Percentiles rank a stretch among this genome's conserved stretches.
These are phyloP conservation scores for Seminavis robusta DNA, from an alignment of 108 stramenopile genomes.

Conservation along the genomic window DNA sequence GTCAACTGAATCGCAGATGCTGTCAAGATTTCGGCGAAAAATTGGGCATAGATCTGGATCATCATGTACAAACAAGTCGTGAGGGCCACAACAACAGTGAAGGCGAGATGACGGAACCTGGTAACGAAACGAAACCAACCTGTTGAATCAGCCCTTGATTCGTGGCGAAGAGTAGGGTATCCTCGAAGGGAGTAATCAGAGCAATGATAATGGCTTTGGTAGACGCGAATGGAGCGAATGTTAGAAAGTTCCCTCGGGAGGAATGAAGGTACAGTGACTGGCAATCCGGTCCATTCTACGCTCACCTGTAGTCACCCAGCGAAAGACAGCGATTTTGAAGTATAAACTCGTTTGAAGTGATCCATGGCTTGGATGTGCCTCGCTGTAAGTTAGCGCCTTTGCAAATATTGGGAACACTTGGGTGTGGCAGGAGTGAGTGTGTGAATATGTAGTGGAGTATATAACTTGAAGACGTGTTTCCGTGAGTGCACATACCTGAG, in stretches of 20 bases:
- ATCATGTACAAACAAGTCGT: no score
- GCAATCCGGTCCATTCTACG: background rate
- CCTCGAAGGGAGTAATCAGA: conserved; percentile 78
- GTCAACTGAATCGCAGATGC: conserved; percentile 52
- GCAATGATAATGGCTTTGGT: conserved; percentile 79
- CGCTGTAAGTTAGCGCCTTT: conserved; percentile 60
- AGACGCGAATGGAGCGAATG: no score
- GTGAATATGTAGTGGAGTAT: no score
- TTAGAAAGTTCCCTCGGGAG: no score
- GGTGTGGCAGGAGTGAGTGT: no score
- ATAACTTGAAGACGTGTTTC: no score
- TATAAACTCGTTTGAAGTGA: conserved; percentile 64
- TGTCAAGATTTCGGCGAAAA: conserved; percentile 76
- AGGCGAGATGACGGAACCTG: no score
- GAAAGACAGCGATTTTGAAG: conserved; percentile 71
- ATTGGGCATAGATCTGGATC: conserved; percentile 30
- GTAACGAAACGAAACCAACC: no score
- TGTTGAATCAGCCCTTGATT: conserved; percentile 25
- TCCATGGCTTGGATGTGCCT: conserved; percentile 68
- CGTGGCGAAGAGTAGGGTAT: conserved; percentile 21
- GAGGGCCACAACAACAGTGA: no score
- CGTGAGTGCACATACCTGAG: no score
- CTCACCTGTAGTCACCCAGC: conserved; percentile 30
- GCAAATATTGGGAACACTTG: conserved; percentile 76
- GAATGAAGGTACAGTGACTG: background rate